These are phyloP conservation scores for Ettlia oleoabundans DNA, from an alignment of 139 green algal species.

Conservation along the genomic window DNA sequence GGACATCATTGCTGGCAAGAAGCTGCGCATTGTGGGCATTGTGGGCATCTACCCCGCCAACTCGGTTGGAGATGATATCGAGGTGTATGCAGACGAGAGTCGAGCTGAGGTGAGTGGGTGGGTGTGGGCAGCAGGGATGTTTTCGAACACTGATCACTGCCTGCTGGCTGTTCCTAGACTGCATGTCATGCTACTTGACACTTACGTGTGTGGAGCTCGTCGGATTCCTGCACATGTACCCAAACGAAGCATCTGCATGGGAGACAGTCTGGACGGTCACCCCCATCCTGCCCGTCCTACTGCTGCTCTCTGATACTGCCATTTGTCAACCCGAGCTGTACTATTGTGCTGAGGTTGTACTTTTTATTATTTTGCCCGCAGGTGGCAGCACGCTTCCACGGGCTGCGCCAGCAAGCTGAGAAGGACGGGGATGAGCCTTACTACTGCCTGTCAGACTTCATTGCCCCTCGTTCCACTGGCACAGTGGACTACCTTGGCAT, in stretches of 20 bases:
- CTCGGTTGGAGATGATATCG: constrained; percentile 94
- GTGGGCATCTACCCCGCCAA: constrained; percentile 94
- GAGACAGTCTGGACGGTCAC: no score
- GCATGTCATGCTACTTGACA: no score
- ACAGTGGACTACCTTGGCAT: constrained; percentile 95
- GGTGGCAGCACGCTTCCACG: constrained; percentile 68
- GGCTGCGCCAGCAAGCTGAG: constrained; percentile 89
- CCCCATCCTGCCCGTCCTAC: no score
- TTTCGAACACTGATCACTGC: not conserved
- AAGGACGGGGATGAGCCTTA: constrained; percentile 85
- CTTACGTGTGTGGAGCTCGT: not conserved
- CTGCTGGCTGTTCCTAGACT: no score
- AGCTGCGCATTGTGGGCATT: constrained; percentile 81
- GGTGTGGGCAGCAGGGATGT: no score
- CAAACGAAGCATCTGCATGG: no score
- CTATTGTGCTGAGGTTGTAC: no score
- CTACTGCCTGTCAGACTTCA: constrained; percentile 95
- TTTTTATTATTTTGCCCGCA: not conserved
- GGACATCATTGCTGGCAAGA: constrained; percentile 91
- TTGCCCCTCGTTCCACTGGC: constrained; percentile 87
- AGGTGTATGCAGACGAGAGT: constrained; percentile 85
- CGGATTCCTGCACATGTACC: no score
- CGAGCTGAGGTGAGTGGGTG: constrained; percentile 33
- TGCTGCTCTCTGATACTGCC: no score
- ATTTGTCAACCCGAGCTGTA: no score